Conservation (phyloP, 148 eudicot species). For the Rhododendron vialii region DNA sequence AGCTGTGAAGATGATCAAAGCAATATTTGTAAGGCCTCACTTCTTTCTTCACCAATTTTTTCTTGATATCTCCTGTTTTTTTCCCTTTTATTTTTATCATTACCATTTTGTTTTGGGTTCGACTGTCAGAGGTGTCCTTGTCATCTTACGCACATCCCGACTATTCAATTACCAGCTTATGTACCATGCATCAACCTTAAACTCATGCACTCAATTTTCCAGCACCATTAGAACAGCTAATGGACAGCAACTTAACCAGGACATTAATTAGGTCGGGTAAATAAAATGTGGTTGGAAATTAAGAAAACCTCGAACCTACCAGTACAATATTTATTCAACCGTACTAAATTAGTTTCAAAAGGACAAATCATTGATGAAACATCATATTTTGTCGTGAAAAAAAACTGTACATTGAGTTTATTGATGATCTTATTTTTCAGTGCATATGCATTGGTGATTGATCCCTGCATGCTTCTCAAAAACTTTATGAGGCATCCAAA, state of each 20-base stretch:
- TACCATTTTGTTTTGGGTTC: neutral
- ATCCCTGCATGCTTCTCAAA: too few species aligned
- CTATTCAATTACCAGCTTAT: too few species aligned
- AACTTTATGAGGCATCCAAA: neutral
- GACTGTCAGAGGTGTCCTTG: too few species aligned
- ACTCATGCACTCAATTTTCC: neutral
- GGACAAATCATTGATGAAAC: neutral
- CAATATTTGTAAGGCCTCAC: neutral
- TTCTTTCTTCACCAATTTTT: neutral
- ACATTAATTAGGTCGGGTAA: neutral
- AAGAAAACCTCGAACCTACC: neutral
- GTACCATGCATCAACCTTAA: too few species aligned
- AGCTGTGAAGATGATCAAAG: conserved; percentile 10
- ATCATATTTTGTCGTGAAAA: neutral
- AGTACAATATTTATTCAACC: neutral
- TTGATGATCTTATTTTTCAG: neutral
- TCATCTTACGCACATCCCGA: too few species aligned
- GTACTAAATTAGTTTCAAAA: neutral
- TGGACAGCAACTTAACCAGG: neutral
- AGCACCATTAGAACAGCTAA: neutral
- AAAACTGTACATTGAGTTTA: neutral
- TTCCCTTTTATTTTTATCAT: neutral
- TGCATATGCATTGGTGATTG: neutral
- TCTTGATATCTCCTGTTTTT: neutral
- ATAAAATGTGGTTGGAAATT: neutral